These are phyloP conservation scores for Aquanectria penicillioides DNA, from an alignment of 2,329 filamentous ascomycete species.

Conservation along the genomic window DNA sequence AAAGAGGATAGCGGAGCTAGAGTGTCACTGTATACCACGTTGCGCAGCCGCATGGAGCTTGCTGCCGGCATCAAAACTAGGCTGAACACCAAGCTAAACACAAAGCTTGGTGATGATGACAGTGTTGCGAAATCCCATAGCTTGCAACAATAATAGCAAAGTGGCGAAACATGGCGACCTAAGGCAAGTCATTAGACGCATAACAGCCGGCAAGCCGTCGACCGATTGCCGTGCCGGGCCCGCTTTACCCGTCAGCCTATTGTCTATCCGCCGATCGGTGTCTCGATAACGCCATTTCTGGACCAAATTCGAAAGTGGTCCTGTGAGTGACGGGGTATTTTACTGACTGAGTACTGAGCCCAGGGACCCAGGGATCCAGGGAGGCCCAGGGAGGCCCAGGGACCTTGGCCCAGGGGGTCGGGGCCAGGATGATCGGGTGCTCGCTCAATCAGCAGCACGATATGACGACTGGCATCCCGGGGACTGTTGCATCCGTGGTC, in stretches of 20 bases:
- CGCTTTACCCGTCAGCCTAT: slow-evolving; percentile 34
- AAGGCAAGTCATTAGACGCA: background rate
- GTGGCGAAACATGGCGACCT: slow-evolving; percentile 9
- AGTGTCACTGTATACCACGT: slow-evolving; percentile 7
- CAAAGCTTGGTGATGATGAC: background rate
- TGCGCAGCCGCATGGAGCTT: slow-evolving; percentile 9
- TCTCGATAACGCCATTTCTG: slow-evolving; percentile 41
- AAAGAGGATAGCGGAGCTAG: slow-evolving; percentile 10
- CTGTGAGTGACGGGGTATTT: slow-evolving; percentile 24
- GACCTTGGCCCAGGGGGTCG: background rate
- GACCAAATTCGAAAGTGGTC: slow-evolving; percentile 37
- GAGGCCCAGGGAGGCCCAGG: slow-evolving; percentile 13
- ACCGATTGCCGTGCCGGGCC: slow-evolving; percentile 38
- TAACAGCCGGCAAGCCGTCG: slow-evolving; percentile 23
- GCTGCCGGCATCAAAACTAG: background rate
- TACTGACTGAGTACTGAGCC: slow-evolving; percentile 18
- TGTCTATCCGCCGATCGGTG: slow-evolving; percentile 36
- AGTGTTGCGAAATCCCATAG: background rate
- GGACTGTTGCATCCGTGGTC: background rate
- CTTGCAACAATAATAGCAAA: background rate
- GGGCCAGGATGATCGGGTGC: background rate
- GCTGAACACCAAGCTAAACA: too few relatives aligned
- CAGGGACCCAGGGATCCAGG: slow-evolving; percentile 2
- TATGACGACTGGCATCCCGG: background rate
- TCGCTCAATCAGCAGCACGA: slow-evolving; percentile 3